A percentile compares a stretch with the other conserved stretches of the same genome.
Evolutionary conservation across 2,329 filamentous ascomycete genomes (phyloP).

Genomic region (Fusarium marasasianum): DNA sequence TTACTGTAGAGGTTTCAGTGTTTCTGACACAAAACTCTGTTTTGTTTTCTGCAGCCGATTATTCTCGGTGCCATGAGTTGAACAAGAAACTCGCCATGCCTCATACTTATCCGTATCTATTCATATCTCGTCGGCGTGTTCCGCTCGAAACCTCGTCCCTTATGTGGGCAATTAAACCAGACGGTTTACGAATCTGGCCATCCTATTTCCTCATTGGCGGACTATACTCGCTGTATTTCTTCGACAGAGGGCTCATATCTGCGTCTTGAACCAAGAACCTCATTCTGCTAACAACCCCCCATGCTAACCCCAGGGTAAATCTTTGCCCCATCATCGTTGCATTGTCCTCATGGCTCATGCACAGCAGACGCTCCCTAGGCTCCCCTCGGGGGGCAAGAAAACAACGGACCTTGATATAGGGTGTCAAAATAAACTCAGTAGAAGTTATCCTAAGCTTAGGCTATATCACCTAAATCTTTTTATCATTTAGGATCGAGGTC

Average conservation of each 20-base stretch:
- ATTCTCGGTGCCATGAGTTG: conserved; percentile 3
- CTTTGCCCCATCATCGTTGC: conserved; percentile 22
- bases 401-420: too few relatives aligned
- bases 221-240: not conserved
- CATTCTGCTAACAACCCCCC: conserved; percentile 2
- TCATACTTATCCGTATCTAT: not conserved
- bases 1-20: conserved; percentile 29
- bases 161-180: conserved; percentile 14
- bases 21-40: not conserved
- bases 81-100: conserved; percentile 8
- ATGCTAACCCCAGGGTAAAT: conserved; percentile 25
- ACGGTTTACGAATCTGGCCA: not conserved
- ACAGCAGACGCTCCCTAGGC: not conserved
- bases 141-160: conserved; percentile 1
- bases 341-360: not conserved
- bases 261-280: conserved; percentile 17
- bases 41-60: not conserved
- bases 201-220: conserved; percentile 18
- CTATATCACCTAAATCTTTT: too few relatives aligned
- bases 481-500: too few relatives aligned
- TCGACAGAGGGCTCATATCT: conserved; percentile 23
- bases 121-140: conserved; percentile 9
- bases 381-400: too few relatives aligned
- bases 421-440: too few relatives aligned
- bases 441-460: too few relatives aligned